phyloP scores from a whole-genome alignment of 257 asterid genomes.

The Craterostigma plantagineum region DNA sequence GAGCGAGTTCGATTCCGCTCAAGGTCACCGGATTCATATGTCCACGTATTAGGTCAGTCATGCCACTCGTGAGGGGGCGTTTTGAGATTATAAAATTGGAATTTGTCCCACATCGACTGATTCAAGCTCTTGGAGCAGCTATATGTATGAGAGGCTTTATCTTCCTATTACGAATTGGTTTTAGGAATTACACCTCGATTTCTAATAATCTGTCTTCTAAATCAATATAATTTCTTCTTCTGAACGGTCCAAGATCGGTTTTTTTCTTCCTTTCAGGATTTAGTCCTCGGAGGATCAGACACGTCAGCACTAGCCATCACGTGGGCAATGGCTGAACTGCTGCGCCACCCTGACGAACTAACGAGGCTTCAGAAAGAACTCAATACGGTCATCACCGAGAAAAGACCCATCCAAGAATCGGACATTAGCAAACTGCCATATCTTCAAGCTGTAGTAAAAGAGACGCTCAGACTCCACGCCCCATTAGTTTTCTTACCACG shows the following conservation, averaged over 20 bases:
- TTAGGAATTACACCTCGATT: no score
- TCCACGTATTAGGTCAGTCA: no score
- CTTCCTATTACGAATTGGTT: no score
- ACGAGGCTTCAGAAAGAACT: constrained; percentile 8
- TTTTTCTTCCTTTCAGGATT: constrained; percentile 7
- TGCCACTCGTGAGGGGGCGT: no score
- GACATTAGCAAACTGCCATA: constrained; percentile 14
- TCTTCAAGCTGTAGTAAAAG: constrained; percentile 12
- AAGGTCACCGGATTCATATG: no score
- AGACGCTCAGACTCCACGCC: constrained; percentile 15
- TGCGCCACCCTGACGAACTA: constrained; percentile 10
- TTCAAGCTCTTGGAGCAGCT: no score
- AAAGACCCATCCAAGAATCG: constrained; percentile 14
- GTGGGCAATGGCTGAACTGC: constrained; percentile 22
- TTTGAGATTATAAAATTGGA: no score
- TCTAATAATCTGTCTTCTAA: no score
- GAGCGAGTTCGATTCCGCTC: no score
- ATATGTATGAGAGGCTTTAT: no score
- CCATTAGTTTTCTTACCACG: constrained; percentile 2
- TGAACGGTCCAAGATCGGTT: neutral
- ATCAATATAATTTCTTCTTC: neutral
- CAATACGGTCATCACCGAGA: constrained; percentile 1
- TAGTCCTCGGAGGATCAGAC: constrained; percentile 9
- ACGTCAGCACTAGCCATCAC: constrained; percentile 14
- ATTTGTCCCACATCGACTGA: no score